phyloP scores from a whole-genome alignment of 257 asterid species.

The Fraxinus excelsior region DNA sequence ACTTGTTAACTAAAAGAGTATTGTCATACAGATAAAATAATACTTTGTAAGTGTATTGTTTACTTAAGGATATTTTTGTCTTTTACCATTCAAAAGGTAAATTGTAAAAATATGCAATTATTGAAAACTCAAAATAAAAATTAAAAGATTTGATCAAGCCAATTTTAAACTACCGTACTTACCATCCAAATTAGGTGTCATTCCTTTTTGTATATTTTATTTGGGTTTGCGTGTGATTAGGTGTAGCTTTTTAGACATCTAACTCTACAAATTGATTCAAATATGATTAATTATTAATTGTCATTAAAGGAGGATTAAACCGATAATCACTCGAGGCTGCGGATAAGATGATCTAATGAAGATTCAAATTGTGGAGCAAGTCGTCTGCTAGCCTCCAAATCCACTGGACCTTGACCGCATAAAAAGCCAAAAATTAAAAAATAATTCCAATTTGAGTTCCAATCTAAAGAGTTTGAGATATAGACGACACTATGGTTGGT shows the following conservation, averaged over 20 bases:
- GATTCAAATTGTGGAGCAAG: conserved; percentile 1
- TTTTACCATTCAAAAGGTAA: no score
- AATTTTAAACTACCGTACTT: no score
- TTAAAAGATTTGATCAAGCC: no score
- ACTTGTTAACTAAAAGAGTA: no score
- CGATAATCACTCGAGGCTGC: not conserved
- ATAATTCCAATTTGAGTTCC: not conserved
- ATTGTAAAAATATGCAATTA: no score
- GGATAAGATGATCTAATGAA: not conserved
- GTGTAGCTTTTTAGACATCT: not conserved
- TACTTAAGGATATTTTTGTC: no score
- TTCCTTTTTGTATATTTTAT: not conserved
- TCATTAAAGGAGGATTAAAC: not conserved
- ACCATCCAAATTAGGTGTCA: not conserved
- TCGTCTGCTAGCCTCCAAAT: conserved; percentile 19
- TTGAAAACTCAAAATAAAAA: no score
- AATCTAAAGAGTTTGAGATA: not conserved
- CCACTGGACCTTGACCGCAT: not conserved
- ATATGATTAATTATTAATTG: not conserved
- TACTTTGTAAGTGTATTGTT: no score
- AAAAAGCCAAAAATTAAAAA: not conserved
- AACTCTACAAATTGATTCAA: not conserved
- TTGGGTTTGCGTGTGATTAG: not conserved
- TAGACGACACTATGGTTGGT: not conserved
- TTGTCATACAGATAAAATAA: no score